These are phyloP conservation scores for Pestalotiopsis sp. DNA, from an alignment of 2,329 filamentous ascomycete genomes.

Conservation along the genomic window DNA sequence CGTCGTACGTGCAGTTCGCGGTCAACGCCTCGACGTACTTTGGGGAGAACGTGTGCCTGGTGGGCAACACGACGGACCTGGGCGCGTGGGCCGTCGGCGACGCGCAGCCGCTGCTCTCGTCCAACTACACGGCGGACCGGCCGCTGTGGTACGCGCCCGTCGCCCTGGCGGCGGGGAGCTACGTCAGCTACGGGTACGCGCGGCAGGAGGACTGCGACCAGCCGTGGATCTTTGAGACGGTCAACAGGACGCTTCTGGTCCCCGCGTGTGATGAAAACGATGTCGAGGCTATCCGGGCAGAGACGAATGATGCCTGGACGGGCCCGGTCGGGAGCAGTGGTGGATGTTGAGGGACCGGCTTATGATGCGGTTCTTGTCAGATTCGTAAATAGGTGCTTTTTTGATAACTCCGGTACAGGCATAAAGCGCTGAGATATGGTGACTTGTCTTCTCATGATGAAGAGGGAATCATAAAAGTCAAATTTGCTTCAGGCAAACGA, in stretches of 20 bases:
- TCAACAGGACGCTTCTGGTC: slow-evolving; percentile 43
- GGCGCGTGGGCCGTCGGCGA: slow-evolving; percentile 44
- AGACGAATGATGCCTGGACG: slow-evolving; percentile 41
- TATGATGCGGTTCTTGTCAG: not conserved
- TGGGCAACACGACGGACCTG: slow-evolving; percentile 43
- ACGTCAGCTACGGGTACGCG: slow-evolving; percentile 48
- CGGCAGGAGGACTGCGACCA: slow-evolving; percentile 45
- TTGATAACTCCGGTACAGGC: no score
- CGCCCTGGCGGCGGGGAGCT: slow-evolving; percentile 41
- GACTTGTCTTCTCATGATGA: no score
- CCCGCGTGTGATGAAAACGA: slow-evolving; percentile 35
- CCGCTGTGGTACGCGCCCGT: slow-evolving; percentile 48
- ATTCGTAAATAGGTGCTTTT: no score
- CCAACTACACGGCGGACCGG: slow-evolving; percentile 42
- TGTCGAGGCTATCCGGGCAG: slow-evolving; percentile 24
- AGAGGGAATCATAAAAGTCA: no score
- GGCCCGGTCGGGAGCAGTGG: slow-evolving; percentile 33
- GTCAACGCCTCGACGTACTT: slow-evolving; percentile 48
- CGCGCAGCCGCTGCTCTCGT: slow-evolving; percentile 41
- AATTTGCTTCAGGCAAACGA: no score
- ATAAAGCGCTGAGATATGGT: no score
- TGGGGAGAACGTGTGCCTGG: slow-evolving; percentile 50
- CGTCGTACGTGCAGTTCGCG: slow-evolving; percentile 43
- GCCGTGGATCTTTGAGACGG: slow-evolving; percentile 45
- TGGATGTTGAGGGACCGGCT: slow-evolving; percentile 16